Base-by-base conservation (phyloP, 108 stramenopile genomes). In the Nitzschia sp. region DNA sequence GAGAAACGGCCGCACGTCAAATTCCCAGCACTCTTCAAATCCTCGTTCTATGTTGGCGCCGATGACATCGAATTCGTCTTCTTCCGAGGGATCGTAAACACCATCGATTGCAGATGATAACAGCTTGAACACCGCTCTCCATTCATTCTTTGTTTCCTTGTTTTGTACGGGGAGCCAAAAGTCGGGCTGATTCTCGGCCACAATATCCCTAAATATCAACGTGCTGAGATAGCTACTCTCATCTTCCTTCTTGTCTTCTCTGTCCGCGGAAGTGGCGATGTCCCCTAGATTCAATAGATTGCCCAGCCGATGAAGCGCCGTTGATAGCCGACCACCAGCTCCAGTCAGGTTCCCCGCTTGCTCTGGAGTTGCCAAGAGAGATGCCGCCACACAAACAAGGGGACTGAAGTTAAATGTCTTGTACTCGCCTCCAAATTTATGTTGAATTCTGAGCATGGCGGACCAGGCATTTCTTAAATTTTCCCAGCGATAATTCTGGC, bases 1-100 rank as follows among this genome's bases (percentile, higher is more conserved):
- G 18, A 94, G 31, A 34, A 94, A 76, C 47, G 89, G 86, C 29
- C 90, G 55, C 19, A 75, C 78, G 59, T 94, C 88, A 59, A 88
- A 83, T 30, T 87, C 88, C 92, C 92, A 94, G 0, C 63, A 77
- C 18, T 48, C 70, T 46, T 70, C 57, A 54, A 69, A 81, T 11
- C 68, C 67, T 17, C 55, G n/a, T 8, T 53, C 13, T 19, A 72
- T 38, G 18, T 62, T 36, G 17, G 71, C 59, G 13, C 49, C 17
- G 48, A 77, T 58, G 29, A 72, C 61, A 18, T 77, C 77, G 42
- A 72, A 33, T 4, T 79, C 46, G 34, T 64, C 54, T 29, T 74
- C 72, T 13, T 68, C 76, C 28, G 45, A 47, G 3, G 79, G 55
- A 51, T 80, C 75, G 32, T 58, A 60, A 36, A 73, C 71, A 3